Base-by-base conservation (phyloP, 2,329 filamentous ascomycete species). In the Teratosphaeria zuluensis region DNA sequence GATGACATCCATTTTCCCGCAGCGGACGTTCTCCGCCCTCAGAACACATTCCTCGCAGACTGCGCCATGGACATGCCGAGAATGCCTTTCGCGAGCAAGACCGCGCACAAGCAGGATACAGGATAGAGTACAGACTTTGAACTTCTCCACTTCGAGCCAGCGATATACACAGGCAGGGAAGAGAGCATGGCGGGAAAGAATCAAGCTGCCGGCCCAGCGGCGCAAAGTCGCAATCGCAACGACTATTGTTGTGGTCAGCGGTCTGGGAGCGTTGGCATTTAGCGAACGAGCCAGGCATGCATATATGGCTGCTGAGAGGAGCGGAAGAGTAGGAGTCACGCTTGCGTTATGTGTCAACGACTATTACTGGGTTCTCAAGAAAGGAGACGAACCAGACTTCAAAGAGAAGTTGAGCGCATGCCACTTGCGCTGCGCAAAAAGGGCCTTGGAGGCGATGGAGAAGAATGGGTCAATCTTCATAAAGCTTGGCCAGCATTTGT, bases 391-490 rank as follows among this genome's bases (percentile, higher is more conserved):
- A 21, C 81, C 89, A 61, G 78, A 81, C 46, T 84, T 84, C 69
- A 78, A 82, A n/a, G 78, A 75, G n/a, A 74, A 87, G 42, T 78
- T 99, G 56, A 88, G 84, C 65, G 85, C 86, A 63, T 97, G 94
- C 70, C 94, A 99, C 74, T 88, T 95, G 72, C 84, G 94, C 73
- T 99, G 94, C 76, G 94, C 94, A 32, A 83, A 90, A 68, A 84
- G 94, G 62, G 96, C 94, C 0, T 78, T 97, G 51, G 82, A 81
- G 59, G 92, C 95, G 1, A 77, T 97, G 64, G 94, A 99, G 79
- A 90, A 89, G 79, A 97, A 96, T 73, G 94, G 95, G 30, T 95
- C 92, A 31, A 96, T 99, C 63, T 99, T 97, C 68, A 97, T 99
- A 73, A 99, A 99, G 75, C 78, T 99, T 46, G 94, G 94, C 7